Conservation (phyloP, 805 yeast species). For the Kodamaea jinghongensis region DNA sequence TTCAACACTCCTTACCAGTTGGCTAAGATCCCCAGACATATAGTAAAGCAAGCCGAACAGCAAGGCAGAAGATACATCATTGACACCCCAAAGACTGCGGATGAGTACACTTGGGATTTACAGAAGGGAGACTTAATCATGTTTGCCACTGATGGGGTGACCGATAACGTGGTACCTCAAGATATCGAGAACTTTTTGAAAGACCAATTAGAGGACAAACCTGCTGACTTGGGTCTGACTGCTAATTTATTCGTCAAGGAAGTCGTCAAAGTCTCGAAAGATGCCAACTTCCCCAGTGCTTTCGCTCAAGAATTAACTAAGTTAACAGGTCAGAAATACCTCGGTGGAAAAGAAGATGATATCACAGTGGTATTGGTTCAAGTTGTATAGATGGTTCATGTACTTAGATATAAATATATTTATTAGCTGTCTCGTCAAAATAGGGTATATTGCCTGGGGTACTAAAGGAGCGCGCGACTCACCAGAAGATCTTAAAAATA, state of each 20-base stretch:
- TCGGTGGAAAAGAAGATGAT: slow-evolving; percentile 96
- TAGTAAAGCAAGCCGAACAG: slow-evolving; percentile 50
- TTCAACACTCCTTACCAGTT: slow-evolving; percentile 93
- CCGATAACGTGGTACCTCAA: slow-evolving; percentile 73
- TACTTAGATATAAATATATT: background rate
- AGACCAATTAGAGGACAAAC: slow-evolving; percentile 43
- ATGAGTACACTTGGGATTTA: slow-evolving; percentile 61
- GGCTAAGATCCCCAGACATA: slow-evolving; percentile 72
- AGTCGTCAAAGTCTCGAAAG: slow-evolving; percentile 68
- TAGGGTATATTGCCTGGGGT: too few species aligned
- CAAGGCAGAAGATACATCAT: slow-evolving; percentile 64
- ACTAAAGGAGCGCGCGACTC: too few species aligned
- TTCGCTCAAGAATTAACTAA: slow-evolving; percentile 76
- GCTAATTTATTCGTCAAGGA: slow-evolving; percentile 58
- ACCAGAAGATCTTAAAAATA: background rate
- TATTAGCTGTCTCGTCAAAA: background rate
- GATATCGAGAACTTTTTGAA: slow-evolving; percentile 70
- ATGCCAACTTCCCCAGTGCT: slow-evolving; percentile 74
- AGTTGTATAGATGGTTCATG: slow-evolving; percentile 38
- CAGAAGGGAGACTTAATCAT: slow-evolving; percentile 71
- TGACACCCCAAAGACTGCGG: slow-evolving; percentile 70
- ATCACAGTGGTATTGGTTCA: slow-evolving; percentile 77
- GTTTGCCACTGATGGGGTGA: slow-evolving; percentile 91
- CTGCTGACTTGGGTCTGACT: slow-evolving; percentile 41
- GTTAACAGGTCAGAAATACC: slow-evolving; percentile 63